These are phyloP conservation scores for Cornus controversa DNA, from an alignment of 148 eudicot species.

Conservation along the genomic window DNA sequence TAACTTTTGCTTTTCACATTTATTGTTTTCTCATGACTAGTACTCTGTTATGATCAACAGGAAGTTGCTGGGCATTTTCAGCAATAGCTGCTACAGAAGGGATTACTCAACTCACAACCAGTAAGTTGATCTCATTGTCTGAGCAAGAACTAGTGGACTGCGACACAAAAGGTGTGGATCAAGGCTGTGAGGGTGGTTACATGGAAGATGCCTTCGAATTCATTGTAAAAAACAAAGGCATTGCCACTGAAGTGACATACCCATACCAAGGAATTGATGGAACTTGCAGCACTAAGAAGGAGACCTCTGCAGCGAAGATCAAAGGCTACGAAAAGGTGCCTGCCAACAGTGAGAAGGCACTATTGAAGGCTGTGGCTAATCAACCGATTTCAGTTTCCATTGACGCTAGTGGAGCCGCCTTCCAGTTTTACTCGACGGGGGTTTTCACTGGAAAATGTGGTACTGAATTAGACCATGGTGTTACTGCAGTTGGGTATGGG, in stretches of 20 bases:
- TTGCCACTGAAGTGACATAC: constrained; percentile 8
- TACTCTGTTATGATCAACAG: not conserved
- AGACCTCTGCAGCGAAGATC: constrained; percentile 19
- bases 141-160: constrained; percentile 28
- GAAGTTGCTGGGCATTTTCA: constrained; percentile 27
- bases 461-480: constrained; percentile 19
- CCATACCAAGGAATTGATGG: constrained; percentile 2
- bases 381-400: constrained; percentile 26
- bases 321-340: constrained; percentile 24
- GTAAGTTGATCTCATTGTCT: constrained; percentile 20
- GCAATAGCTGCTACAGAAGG: constrained; percentile 25
- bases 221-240: constrained; percentile 10
- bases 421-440: constrained; percentile 20
- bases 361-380: constrained; percentile 24
- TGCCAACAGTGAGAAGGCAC: constrained; percentile 16
- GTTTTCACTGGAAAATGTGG: constrained; percentile 23
- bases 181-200: constrained; percentile 15
- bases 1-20: not conserved
- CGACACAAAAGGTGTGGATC: constrained; percentile 8
- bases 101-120: constrained; percentile 5
- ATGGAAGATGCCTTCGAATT: constrained; percentile 17
- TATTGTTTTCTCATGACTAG: not conserved
- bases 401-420: constrained; percentile 18
- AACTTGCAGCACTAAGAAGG: constrained; percentile 19
- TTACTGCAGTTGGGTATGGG: constrained; percentile 22